These are phyloP conservation scores for Globisporangium paroecandrum DNA, from an alignment of 352 stramenopile species.

Conservation along the genomic window DNA sequence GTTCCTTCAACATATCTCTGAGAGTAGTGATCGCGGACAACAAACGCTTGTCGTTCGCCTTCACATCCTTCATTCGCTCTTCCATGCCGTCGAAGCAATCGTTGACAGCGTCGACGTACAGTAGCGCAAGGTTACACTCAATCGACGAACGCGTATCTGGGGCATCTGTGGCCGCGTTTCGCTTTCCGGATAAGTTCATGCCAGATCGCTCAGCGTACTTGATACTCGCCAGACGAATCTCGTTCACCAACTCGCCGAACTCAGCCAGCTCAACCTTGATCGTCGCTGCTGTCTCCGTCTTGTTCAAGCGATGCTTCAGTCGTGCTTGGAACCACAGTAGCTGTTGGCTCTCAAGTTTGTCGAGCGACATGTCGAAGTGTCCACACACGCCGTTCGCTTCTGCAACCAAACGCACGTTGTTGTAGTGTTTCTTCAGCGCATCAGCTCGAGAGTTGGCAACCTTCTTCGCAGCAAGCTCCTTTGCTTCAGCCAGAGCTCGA, in stretches of 20 bases:
- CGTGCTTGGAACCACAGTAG: constrained; percentile 74
- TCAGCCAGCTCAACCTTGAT: constrained; percentile 85
- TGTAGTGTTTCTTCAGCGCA: constrained; percentile 86
- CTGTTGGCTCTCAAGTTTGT: constrained; percentile 70
- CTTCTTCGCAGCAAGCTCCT: constrained; percentile 59
- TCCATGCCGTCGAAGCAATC: constrained; percentile 80
- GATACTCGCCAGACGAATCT: constrained; percentile 65
- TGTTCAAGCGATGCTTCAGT: constrained; percentile 65
- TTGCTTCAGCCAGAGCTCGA: constrained; percentile 60
- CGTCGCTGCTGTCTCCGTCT: constrained; percentile 74
- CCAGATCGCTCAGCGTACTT: constrained; percentile 84
- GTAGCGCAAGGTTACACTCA: constrained; percentile 56
- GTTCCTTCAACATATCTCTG: constrained; percentile 54
- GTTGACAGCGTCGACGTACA: constrained; percentile 61
- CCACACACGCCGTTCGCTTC: constrained; percentile 82
- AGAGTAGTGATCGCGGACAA: constrained; percentile 63
- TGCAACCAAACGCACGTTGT: constrained; percentile 74
- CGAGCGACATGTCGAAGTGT: constrained; percentile 66
- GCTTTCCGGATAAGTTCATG: constrained; percentile 86
- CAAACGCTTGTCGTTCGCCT: constrained; percentile 79
- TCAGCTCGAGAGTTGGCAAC: constrained; percentile 71
- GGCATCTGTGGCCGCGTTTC: constrained; percentile 56
- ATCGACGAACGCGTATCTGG: constrained; percentile 75
- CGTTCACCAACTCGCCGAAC: constrained; percentile 79
- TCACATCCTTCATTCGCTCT: constrained; percentile 81